Percentiles rank a stretch among this genome's conserved stretches.
Evolutionary conservation across 805 yeast species (phyloP).

Genomic region (Torulaspora quercuum): DNA sequence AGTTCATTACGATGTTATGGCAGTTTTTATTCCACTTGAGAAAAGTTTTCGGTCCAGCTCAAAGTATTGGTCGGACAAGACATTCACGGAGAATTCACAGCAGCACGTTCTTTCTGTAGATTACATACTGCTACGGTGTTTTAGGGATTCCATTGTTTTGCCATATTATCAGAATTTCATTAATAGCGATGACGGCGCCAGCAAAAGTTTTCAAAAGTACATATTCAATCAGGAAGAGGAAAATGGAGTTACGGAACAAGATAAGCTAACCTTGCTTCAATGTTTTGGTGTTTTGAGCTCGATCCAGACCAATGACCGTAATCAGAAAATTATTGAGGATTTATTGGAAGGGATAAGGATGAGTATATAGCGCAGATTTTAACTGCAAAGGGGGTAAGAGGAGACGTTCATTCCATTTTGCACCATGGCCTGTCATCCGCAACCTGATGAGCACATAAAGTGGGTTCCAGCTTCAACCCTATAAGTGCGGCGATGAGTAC

Average conservation of each 20-base stretch:
- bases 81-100: conserved; percentile 13
- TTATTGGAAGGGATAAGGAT: conserved; percentile 39
- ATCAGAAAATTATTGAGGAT: conserved; percentile 58
- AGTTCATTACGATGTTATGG: conserved; percentile 55
- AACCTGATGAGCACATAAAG: conserved; percentile 69
- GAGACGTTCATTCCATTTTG: conserved; percentile 34
- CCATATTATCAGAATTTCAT: conserved; percentile 49
- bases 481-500: conserved; percentile 75
- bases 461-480: conserved; percentile 70
- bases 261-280: conserved; percentile 48
- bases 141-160: conserved; percentile 51
- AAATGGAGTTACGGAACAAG: conserved; percentile 43
- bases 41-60: conserved; percentile 25
- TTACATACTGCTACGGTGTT: conserved; percentile 43
- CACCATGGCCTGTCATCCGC: conserved; percentile 80
- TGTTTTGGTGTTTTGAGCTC: conserved; percentile 59
- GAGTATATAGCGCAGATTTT: conserved; percentile 32
- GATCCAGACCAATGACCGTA: conserved; percentile 51
- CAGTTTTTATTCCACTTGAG: conserved; percentile 56
- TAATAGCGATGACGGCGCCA: conserved; percentile 33
- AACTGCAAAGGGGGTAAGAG: neutral
- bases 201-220: conserved; percentile 34
- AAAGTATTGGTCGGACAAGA: conserved; percentile 32
- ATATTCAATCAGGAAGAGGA: conserved; percentile 37
- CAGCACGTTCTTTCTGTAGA: conserved; percentile 36